Evolutionary conservation across 345 rosid species (phyloP), one percentile per base, ranked within the genome.

Genomic region (Corymbia maculata): DNA sequence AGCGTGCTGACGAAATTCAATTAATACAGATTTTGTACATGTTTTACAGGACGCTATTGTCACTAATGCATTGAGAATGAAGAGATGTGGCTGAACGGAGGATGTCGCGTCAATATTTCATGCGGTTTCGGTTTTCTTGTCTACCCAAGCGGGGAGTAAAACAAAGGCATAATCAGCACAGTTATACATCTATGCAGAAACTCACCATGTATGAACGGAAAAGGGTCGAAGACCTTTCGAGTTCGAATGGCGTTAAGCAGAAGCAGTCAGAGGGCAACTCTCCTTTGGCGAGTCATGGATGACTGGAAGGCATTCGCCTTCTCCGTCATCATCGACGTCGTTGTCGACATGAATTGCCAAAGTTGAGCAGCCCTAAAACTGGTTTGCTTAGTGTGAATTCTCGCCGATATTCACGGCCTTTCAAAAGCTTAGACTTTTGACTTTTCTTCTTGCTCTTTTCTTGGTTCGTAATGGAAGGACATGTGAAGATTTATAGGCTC

Each of bases 241-340:
- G 82, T 9, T 75, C 47, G 13, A 2, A 42, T 9, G 12, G n/a
- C 47, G 85, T 87, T 92, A 94, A 94, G 94, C 90, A 57, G 92
- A 92, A 91, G 88, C 91, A 93, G 96, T 93, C 85, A 52, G 53
- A 94, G 96, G 96, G 97, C 96, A 95, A 96, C 98, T 95, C 97
- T 96, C 95, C 98, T 94, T 95, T 95, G 96, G 96, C 86, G 6
- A 75, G 82, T 75, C 49, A 12, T 75, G 13, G 7, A 42, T 36
- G 82, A 42, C 42, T 10, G 49, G 26, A 36, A 11, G 49, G 82
- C 47, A 19, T 68, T 42, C 79, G 9, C 59, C 59, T 68, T 68
- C 45, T 36, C 45, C 79, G 14, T n/a, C 36, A 8, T 28, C 28
- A 2, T 15, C 79, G 9, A 15, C 79, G 9, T 32, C 80, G 4